These are phyloP conservation scores for Eucalyptus virginea DNA, from an alignment of 345 rosid species.

Conservation along the genomic window DNA sequence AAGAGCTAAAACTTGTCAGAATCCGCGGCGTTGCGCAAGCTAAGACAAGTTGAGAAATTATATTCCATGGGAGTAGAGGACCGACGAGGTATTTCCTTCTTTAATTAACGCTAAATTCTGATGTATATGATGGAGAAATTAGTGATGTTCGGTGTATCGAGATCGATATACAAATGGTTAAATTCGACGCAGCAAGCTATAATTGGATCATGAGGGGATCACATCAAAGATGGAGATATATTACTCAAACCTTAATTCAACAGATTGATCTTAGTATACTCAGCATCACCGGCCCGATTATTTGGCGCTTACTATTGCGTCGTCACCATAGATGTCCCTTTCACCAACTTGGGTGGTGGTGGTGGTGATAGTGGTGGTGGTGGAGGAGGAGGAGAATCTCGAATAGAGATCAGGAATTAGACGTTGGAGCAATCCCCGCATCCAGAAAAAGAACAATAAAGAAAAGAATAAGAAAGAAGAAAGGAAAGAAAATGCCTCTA, in stretches of 20 bases:
- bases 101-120: background rate
- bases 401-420: background rate
- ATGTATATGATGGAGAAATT: background rate
- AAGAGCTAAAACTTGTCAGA: background rate
- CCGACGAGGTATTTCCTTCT: background rate
- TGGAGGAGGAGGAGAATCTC: background rate
- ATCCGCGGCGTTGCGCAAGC: background rate
- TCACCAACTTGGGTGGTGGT: background rate
- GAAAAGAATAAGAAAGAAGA: background rate
- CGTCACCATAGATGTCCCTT: background rate
- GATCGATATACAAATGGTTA: background rate
- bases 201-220: background rate
- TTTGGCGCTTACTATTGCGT: background rate
- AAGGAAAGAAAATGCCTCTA: background rate
- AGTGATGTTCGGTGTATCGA: background rate
- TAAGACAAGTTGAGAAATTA: background rate
- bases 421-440: background rate
- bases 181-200: background rate
- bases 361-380: background rate
- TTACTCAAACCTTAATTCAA: background rate
- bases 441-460: background rate
- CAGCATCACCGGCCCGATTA: background rate
- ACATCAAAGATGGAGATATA: background rate
- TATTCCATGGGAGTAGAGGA: background rate
- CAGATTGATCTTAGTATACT: background rate